Evolutionary conservation across 306 rosid genomes (phyloP).

Genomic region (Malus orientalis): DNA sequence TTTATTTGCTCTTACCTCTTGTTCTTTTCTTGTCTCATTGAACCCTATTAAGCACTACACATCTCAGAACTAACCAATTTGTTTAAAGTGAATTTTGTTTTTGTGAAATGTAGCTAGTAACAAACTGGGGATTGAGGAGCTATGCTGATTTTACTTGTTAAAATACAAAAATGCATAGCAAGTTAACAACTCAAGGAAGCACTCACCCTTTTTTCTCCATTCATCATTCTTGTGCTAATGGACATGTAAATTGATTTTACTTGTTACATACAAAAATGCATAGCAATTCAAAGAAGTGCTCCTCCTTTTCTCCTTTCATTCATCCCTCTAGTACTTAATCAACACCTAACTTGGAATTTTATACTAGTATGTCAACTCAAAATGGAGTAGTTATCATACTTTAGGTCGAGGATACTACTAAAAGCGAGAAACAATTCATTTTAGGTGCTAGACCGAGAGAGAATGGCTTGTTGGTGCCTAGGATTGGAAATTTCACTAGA

Average conservation of each 20-base stretch:
- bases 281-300: not conserved
- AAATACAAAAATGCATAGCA: not conserved
- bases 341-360: not conserved
- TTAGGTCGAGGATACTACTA: not conserved
- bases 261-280: not conserved
- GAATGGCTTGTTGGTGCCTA: not conserved
- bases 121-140: not conserved
- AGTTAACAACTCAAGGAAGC: not conserved
- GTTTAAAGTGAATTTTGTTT: not conserved
- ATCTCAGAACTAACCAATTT: not conserved
- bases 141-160: not conserved
- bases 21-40: not conserved
- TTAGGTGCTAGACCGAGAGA: not conserved
- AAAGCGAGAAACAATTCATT: not conserved
- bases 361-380: not conserved
- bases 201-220: not conserved
- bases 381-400: not conserved
- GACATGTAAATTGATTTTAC: too few species aligned
- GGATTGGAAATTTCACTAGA: not conserved
- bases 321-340: not conserved
- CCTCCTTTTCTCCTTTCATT: not conserved
- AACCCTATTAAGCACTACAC: not conserved
- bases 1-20: not conserved
- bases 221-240: not conserved
- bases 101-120: not conserved